Evolutionary conservation across 495 filamentous ascomycete species (phyloP), one percentile per base, ranked within the genome.

Genomic region (Annulohypoxylon bovei): DNA sequence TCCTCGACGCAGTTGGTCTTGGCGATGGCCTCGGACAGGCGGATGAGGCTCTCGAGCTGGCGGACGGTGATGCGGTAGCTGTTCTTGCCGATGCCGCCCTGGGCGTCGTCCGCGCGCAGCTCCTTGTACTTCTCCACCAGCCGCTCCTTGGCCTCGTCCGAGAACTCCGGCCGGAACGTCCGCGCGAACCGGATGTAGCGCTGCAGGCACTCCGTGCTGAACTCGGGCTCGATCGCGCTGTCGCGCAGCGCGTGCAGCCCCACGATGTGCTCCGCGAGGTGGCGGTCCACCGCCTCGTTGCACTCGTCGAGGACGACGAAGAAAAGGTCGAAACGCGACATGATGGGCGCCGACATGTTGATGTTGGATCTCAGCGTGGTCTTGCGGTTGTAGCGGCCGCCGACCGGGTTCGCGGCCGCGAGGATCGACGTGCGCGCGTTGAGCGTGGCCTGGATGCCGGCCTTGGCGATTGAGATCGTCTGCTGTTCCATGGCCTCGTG

Each of bases 401-500:
- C 94, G 6, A 99, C 93, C 0, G 95, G 95, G 77, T 99, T 99
- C 9, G 95, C 95, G 0, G 95, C 95, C 1, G 95, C 95, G 25
- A 99, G 90, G 76, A 99, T 99, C 12, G 90, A 93, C 3, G 95
- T 98, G 27, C 95, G 84, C 0, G 95, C 95, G 73, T 98, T 99
- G 40, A 99, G 89, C 0, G 95, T 99, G 2, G 95, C 97, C 77
- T 99, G 95, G 67, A 99, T 99, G 75, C 95, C 95, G 3, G 95
- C 95, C 76, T 99, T 99, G 65, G 95, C 95, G 78, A 99, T 99
- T 20, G 95, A 98, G 72, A 99, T 99, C 18, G 95, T 99, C 82
- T 99, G 95, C 81, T 99, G 95, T 86, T 99, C 95, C 95, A 99
- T 99, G 59, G 96, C 96, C 87, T 99, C 95, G 88, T 99, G 95